These are phyloP conservation scores for Kalmusia sp. DNA, from an alignment of 2,329 filamentous ascomycete species.

Conservation along the genomic window DNA sequence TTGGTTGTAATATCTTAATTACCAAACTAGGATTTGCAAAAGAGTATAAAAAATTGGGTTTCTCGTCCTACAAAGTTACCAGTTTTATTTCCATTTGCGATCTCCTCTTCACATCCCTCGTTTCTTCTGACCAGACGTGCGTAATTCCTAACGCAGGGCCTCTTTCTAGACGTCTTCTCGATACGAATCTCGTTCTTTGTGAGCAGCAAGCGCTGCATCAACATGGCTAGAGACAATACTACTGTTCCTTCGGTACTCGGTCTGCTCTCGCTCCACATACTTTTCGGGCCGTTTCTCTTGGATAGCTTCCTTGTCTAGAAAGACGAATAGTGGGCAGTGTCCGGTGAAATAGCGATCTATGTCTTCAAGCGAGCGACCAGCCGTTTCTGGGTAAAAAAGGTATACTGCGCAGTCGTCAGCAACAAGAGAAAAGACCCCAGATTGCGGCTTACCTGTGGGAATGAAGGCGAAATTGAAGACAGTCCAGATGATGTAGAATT, in stretches of 20 bases:
- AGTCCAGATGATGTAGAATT: slow-evolving; percentile 55
- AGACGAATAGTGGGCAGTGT: slow-evolving; percentile 50
- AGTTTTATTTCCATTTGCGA: too few relatives aligned
- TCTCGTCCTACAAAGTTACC: too few relatives aligned
- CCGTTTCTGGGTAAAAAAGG: slow-evolving; percentile 39
- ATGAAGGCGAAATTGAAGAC: slow-evolving; percentile 57
- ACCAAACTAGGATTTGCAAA: too few relatives aligned
- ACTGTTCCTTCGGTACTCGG: slow-evolving; percentile 28
- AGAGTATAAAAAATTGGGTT: too few relatives aligned
- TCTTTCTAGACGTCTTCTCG: not conserved
- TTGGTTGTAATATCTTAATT: too few relatives aligned
- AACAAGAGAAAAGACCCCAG: not conserved
- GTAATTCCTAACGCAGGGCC: not conserved
- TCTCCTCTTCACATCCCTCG: too few relatives aligned
- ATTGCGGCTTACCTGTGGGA: slow-evolving; percentile 36
- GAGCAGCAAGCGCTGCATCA: slow-evolving; percentile 3
- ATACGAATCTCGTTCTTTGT: not conserved
- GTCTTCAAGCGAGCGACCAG: slow-evolving; percentile 39
- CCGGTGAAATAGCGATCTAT: slow-evolving; percentile 36
- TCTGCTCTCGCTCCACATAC: slow-evolving; percentile 54
- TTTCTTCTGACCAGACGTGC: too few relatives aligned
- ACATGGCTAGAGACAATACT: slow-evolving; percentile 26
- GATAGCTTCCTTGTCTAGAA: slow-evolving; percentile 56
- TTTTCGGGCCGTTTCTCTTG: slow-evolving; percentile 52
- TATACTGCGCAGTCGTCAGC: slow-evolving; percentile 26